Conservation (phyloP, 2,329 filamentous ascomycete genomes). For the Venturia oleaginea region DNA sequence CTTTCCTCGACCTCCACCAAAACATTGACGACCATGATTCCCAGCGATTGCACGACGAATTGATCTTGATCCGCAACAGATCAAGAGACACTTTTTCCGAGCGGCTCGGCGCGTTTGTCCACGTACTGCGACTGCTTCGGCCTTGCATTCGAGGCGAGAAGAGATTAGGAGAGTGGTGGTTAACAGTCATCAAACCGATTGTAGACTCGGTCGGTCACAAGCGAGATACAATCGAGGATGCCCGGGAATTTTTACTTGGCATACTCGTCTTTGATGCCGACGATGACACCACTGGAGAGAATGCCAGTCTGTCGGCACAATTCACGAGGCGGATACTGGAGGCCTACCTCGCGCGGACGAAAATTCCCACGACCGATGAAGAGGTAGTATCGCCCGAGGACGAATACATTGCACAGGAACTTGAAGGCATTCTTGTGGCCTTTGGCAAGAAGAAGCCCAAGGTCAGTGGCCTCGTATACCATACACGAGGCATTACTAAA, state of each 20-base stretch:
- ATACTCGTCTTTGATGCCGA: slow-evolving; percentile 56
- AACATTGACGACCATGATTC: slow-evolving; percentile 58
- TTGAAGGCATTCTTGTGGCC: slow-evolving; percentile 43
- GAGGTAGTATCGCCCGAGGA: slow-evolving; percentile 34
- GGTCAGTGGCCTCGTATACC: slow-evolving; percentile 24
- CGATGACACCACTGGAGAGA: slow-evolving; percentile 40
- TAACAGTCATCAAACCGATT: slow-evolving; percentile 49
- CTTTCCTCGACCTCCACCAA: slow-evolving; percentile 59
- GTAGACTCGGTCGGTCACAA: slow-evolving; percentile 50
- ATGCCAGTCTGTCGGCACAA: slow-evolving; percentile 35
- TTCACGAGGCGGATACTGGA: slow-evolving; percentile 46
- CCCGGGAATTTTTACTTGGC: slow-evolving; percentile 54
- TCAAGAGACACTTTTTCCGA: slow-evolving; percentile 48
- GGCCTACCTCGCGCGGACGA: slow-evolving; percentile 35
- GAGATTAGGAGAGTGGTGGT: slow-evolving; percentile 64
- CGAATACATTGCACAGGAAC: slow-evolving; percentile 39
- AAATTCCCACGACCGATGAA: slow-evolving; percentile 27
- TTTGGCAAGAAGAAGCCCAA: slow-evolving; percentile 62
- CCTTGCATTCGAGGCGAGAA: slow-evolving; percentile 54
- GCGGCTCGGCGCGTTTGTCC: slow-evolving; percentile 59
- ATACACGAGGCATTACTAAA: slow-evolving; percentile 12
- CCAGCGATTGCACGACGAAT: slow-evolving; percentile 66
- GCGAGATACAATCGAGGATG: slow-evolving; percentile 55
- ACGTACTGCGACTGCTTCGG: slow-evolving; percentile 54
- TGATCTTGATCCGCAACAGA: slow-evolving; percentile 57